Evolutionary conservation across 2,329 filamentous ascomycete species (phyloP).

Genomic region (Neospermospora avenae): DNA sequence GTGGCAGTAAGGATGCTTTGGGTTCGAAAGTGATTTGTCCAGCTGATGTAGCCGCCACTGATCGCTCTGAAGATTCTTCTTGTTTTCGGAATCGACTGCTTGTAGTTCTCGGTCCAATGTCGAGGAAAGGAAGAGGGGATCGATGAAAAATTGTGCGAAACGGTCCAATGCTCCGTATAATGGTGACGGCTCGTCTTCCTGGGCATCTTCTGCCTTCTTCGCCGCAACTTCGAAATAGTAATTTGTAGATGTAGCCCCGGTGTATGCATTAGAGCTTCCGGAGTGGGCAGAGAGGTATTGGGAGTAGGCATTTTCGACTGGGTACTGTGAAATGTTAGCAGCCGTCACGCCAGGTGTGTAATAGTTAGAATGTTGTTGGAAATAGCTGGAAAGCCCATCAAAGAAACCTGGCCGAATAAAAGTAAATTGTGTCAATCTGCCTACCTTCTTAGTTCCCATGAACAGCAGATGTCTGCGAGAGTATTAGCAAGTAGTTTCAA

Average conservation of each 20-base stretch:
- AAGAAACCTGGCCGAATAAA: not conserved
- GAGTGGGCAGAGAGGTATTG: slow-evolving; percentile 88
- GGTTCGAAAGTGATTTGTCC: slow-evolving; percentile 66
- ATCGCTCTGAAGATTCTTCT: slow-evolving; percentile 75
- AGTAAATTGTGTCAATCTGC: not conserved
- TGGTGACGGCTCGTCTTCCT: slow-evolving; percentile 55
- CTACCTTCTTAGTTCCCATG: slow-evolving; percentile 94
- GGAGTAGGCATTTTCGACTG: slow-evolving; percentile 91
- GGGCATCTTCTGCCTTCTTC: slow-evolving; percentile 67
- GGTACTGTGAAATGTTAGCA: slow-evolving; percentile 56
- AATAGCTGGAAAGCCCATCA: not conserved
- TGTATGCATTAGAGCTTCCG: slow-evolving; percentile 93
- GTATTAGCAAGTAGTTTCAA: slow-evolving; percentile 40
- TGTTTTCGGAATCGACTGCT: slow-evolving; percentile 75
- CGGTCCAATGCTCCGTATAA: slow-evolving; percentile 70
- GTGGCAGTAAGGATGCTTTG: slow-evolving; percentile 67
- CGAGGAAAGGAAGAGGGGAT: slow-evolving; percentile 66
- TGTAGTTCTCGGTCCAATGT: slow-evolving; percentile 68
- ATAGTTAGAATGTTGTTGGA: not conserved
- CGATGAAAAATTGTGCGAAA: slow-evolving; percentile 74
- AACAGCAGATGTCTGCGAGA: slow-evolving; percentile 64
- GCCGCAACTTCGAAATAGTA: slow-evolving; percentile 96
- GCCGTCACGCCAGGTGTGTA: not conserved
- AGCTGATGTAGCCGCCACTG: slow-evolving; percentile 69
- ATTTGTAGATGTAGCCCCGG: slow-evolving; percentile 88